phyloP scores from a whole-genome alignment of 495 filamentous ascomycete genomes.

The Xylaria castorea region DNA sequence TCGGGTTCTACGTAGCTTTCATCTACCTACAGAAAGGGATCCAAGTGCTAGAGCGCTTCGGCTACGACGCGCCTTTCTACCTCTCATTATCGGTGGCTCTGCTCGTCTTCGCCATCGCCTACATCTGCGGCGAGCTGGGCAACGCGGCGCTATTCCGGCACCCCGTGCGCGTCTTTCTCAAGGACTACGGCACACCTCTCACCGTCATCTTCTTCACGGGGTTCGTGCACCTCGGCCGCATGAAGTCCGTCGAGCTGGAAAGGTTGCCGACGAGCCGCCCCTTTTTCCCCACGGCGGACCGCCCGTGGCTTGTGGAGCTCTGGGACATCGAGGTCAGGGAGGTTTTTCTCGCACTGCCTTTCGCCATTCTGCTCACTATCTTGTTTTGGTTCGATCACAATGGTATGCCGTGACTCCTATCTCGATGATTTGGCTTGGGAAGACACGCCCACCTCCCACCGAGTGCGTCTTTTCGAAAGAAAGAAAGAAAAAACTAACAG shows the following conservation, averaged over 20 bases:
- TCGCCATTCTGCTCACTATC: constrained; percentile 83
- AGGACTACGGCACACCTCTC: constrained; percentile 84
- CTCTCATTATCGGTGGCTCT: constrained; percentile 76
- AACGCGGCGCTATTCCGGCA: constrained; percentile 72
- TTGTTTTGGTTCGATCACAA: constrained; percentile 96
- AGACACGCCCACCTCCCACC: no score
- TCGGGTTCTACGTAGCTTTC: constrained; percentile 87
- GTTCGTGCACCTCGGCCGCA: constrained; percentile 83
- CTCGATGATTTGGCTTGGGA: background rate
- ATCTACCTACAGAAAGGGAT: constrained; percentile 88
- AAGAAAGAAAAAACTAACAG: constrained; percentile 21
- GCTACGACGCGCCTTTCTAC: constrained; percentile 66
- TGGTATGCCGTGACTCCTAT: constrained; percentile 51
- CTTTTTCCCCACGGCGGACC: constrained; percentile 81
- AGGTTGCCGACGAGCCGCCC: constrained; percentile 74
- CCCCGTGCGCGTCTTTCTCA: constrained; percentile 75
- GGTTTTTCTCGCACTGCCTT: constrained; percentile 88
- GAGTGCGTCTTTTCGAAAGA: background rate
- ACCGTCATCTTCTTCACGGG: constrained; percentile 88
- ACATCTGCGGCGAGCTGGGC: constrained; percentile 73
- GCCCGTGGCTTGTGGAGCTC: constrained; percentile 85
- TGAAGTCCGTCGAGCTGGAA: constrained; percentile 68
- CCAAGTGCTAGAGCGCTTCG: constrained; percentile 71
- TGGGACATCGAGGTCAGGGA: constrained; percentile 80
- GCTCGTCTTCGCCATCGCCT: constrained; percentile 74